Evolutionary conservation across 2,329 filamentous ascomycete genomes (phyloP).

Genomic region (Cladophialophora chaetospira): DNA sequence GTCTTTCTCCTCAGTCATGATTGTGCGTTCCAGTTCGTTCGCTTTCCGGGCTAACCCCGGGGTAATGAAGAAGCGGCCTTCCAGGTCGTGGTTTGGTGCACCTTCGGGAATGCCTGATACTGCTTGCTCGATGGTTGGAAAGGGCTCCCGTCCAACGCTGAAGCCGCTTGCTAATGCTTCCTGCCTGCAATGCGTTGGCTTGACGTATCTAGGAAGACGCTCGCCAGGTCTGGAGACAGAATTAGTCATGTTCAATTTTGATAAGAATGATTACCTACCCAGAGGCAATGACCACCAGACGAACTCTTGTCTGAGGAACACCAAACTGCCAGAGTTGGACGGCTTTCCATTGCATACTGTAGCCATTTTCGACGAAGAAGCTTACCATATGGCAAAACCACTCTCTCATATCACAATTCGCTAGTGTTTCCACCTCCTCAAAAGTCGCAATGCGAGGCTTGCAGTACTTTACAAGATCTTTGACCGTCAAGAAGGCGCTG

Average conservation of each 20-base stretch:
- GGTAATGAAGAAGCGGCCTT: too few species aligned
- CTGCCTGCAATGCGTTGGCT: too few species aligned
- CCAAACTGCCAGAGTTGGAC: conserved; percentile 55
- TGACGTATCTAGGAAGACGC: too few species aligned
- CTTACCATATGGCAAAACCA: conserved; percentile 64
- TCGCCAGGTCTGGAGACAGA: conserved; percentile 65
- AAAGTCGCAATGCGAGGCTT: background rate
- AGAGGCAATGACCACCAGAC: conserved; percentile 56
- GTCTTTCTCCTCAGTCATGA: too few species aligned
- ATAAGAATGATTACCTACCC: conserved; percentile 44
- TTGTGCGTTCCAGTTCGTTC: too few species aligned
- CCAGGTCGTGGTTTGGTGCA: too few species aligned
- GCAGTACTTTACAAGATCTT: background rate
- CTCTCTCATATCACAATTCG: conserved; percentile 53
- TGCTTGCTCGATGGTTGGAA: too few species aligned
- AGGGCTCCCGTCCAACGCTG: too few species aligned
- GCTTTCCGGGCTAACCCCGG: too few species aligned
- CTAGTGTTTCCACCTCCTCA: conserved; percentile 56
- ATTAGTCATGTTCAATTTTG: background rate
- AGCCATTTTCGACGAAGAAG: conserved; percentile 66
- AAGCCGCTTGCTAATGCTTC: too few species aligned
- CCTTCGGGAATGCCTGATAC: too few species aligned
- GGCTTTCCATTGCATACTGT: conserved; percentile 70
- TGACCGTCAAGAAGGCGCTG: background rate
- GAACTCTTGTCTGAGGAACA: conserved; percentile 50